Evolutionary conservation across 2,329 filamentous ascomycete species (phyloP), one percentile per base, ranked within the genome.

Genomic region (Fusarium camptoceras): DNA sequence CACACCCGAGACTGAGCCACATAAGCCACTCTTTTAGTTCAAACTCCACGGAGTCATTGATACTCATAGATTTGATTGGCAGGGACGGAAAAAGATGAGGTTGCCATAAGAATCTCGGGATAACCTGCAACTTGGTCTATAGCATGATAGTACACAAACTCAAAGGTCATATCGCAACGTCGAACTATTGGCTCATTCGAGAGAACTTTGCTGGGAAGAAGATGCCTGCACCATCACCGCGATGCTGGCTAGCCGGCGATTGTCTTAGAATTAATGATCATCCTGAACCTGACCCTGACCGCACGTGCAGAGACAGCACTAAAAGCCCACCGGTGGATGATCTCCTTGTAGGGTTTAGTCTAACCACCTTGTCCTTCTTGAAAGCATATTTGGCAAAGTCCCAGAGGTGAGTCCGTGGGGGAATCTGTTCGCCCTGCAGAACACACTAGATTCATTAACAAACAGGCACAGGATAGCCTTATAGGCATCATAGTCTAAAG

Each of bases 201-300:
- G 34, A 4, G 4, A 37, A 11, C 34, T 11, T 5, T 10, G 16
- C 16, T 2, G 31, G 31, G 16, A 28, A 37, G 16, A 18, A 16
- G 9, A 37, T 10, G 31, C 16, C 31, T 3, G 1, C 5, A 18
- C 2, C 10, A 9, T 37, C 3, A 9, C 34, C 16, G 10, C 11
- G 6, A 2, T n/a, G 6, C 6, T 11, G 6, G 34, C 9, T n/a
- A n/a, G 16, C 5, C 9, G 34, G 14, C 3, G 0, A 14, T 27
- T 14, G 2, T 30, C 12, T 14, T 30, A 0, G 2, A 12, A 2
- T 2, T 30, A 1, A 30, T 12, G 28, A 30, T 2, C 28, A 2
- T 30, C 28, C 28, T 30, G 11, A 30, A n/a, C 4, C 34, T n/a
- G 1, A 5, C 31, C 18, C 16, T 18, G 16, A 34, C 5, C 8